Percentiles rank a stretch among this genome's conserved stretches.
phyloP scores from a whole-genome alignment of 768 basidiomycete genomes.

The Panaeolus papilionaceus region DNA sequence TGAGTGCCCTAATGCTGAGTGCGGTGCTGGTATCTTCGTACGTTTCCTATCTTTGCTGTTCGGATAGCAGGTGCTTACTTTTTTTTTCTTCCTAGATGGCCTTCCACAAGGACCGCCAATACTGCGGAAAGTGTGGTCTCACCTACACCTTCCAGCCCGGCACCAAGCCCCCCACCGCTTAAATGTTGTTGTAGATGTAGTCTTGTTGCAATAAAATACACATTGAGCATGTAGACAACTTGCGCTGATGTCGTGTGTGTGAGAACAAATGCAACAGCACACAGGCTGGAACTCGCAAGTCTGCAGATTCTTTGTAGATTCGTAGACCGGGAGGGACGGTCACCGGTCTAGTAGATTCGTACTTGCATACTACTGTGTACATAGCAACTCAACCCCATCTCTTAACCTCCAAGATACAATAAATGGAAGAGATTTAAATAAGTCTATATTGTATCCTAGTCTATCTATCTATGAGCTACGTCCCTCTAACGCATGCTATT shows the following conservation, averaged over 20 bases:
- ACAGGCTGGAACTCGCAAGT: too few relatives aligned
- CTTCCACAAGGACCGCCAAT: conserved; percentile 97
- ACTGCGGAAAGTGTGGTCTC: conserved; percentile 94
- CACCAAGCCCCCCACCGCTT: conserved; percentile 77
- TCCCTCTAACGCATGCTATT: too few relatives aligned
- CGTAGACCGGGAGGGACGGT: too few relatives aligned
- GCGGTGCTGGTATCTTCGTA: conserved; percentile 87
- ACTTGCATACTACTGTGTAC: too few relatives aligned
- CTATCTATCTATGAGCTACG: too few relatives aligned
- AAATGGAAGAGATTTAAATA: too few relatives aligned
- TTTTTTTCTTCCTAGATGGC: conserved; percentile 74
- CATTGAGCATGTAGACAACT: not conserved
- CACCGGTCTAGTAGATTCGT: too few relatives aligned
- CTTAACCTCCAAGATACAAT: too few relatives aligned
- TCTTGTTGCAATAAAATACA: not conserved
- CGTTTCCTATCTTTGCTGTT: conserved; percentile 32
- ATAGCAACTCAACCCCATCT: too few relatives aligned
- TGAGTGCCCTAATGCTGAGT: conserved; percentile 88
- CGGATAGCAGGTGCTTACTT: conserved; percentile 5
- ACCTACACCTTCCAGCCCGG: conserved; percentile 87
- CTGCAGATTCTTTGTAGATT: too few relatives aligned
- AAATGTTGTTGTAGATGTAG: conserved; percentile 33
- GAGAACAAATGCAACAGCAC: too few relatives aligned
- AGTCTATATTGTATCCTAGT: too few relatives aligned
- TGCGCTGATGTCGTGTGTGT: not conserved